Evolutionary conservation across 441 rosid species (phyloP).

Genomic region (Isatis lusitanica): DNA sequence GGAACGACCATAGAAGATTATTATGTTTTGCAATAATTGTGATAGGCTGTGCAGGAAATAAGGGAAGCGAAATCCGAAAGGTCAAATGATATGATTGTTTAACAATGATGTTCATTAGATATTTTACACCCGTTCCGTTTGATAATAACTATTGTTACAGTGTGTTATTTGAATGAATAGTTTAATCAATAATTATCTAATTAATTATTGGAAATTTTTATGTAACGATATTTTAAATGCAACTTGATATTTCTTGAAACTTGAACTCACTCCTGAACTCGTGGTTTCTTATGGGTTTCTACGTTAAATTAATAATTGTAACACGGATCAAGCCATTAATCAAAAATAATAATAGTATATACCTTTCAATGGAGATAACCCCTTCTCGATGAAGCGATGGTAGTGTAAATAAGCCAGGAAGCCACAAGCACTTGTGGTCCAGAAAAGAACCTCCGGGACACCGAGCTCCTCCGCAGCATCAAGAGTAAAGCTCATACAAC

Average conservation of each 20-base stretch:
- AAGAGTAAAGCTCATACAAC: slow-evolving; percentile 35
- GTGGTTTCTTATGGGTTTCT: not conserved
- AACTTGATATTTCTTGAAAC: not conserved
- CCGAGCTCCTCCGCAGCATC: slow-evolving; percentile 36
- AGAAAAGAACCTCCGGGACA: slow-evolving; percentile 32
- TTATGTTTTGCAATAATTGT: not conserved
- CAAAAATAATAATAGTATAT: not conserved
- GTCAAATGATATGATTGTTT: not conserved
- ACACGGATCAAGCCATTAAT: not conserved
- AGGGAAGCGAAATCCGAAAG: not conserved
- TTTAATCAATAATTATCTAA: not conserved
- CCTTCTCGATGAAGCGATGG: slow-evolving; percentile 29
- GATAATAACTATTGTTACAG: too few relatives aligned
- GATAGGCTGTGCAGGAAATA: not conserved
- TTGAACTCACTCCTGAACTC: not conserved
- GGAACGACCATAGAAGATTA: not conserved
- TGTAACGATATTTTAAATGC: not conserved
- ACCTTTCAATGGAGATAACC: slow-evolving; percentile 17
- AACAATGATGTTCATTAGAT: not conserved
- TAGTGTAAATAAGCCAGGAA: slow-evolving; percentile 27
- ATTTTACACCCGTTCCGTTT: not conserved
- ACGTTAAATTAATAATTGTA: not conserved
- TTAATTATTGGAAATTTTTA: not conserved
- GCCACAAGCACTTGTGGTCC: slow-evolving; percentile 38
- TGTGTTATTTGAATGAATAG: not conserved